These are phyloP conservation scores for Populus nigra DNA, from an alignment of 345 rosid species.

Conservation along the genomic window DNA sequence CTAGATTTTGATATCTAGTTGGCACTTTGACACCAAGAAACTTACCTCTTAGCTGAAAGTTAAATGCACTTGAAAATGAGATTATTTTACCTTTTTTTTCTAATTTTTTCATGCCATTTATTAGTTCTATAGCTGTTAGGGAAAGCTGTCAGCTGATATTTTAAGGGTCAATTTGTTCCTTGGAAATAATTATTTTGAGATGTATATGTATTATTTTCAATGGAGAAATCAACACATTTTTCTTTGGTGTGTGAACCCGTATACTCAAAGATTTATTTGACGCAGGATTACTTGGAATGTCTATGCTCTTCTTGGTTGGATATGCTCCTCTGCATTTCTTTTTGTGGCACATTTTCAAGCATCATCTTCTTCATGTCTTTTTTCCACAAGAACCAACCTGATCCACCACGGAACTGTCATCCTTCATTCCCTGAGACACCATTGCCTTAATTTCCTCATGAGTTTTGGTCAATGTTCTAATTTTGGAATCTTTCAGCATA, in stretches of 20 bases:
- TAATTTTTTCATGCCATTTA: neutral
- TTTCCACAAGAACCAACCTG: conserved; percentile 45
- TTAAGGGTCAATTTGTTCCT: neutral
- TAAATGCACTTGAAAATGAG: neutral
- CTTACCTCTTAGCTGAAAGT: neutral
- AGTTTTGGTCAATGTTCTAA: conserved; percentile 54
- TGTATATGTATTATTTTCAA: neutral
- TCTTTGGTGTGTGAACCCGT: conserved; percentile 48
- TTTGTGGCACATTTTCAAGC: conserved; percentile 48
- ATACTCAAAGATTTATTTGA: conserved; percentile 78
- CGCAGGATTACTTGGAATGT: conserved; percentile 71
- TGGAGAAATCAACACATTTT: neutral
- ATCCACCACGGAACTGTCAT: conserved; percentile 53
- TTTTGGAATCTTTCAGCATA: conserved; percentile 54
- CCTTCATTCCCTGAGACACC: conserved; percentile 47
- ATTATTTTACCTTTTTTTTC: neutral
- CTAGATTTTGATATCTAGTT: neutral
- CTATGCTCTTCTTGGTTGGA: conserved; percentile 52
- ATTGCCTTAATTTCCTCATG: conserved; percentile 63
- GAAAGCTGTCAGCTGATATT: neutral
- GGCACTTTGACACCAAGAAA: neutral
- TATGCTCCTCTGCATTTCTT: conserved; percentile 50
- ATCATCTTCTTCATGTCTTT: conserved; percentile 57
- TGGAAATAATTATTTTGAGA: neutral
- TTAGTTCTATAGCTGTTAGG: neutral